Evolutionary conservation across 1,284 basidiomycete genomes (phyloP).

Genomic region (Trametes polyzona): DNA sequence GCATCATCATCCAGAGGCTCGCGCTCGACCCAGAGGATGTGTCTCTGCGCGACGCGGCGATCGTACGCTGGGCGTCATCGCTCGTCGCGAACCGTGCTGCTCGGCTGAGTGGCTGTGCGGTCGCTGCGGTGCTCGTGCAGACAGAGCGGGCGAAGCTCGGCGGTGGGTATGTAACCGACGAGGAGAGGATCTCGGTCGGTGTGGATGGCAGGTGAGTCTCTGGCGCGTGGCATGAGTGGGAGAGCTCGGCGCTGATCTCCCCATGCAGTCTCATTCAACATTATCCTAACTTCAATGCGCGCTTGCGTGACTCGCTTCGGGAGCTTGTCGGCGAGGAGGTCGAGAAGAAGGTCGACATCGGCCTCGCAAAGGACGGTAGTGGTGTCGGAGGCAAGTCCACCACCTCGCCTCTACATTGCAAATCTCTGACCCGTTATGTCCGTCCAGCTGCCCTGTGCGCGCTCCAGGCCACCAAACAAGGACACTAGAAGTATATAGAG

Average conservation of each 20-base stretch:
- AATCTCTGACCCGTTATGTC: neutral
- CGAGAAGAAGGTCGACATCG: conserved; percentile 82
- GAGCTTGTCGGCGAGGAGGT: conserved; percentile 79
- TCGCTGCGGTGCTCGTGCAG: conserved; percentile 86
- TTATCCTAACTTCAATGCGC: conserved; percentile 84
- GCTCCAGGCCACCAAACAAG: conserved; percentile 64
- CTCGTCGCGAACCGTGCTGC: conserved; percentile 86
- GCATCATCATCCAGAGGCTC: conserved; percentile 67
- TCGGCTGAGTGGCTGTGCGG: conserved; percentile 81
- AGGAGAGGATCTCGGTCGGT: conserved; percentile 72
- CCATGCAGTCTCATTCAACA: conserved; percentile 80
- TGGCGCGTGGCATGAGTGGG: neutral
- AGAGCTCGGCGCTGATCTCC: conserved; percentile 1
- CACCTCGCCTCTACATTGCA: neutral
- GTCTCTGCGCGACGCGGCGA: conserved; percentile 71
- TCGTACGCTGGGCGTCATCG: conserved; percentile 81
- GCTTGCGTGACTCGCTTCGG: conserved; percentile 76
- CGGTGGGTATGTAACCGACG: conserved; percentile 45
- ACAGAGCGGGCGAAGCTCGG: conserved; percentile 64
- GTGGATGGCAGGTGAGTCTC: conserved; percentile 81
- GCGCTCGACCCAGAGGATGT: conserved; percentile 57
- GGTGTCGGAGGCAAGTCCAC: conserved; percentile 86
- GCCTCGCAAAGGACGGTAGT: conserved; percentile 95
- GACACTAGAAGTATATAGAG: conserved; percentile 21
- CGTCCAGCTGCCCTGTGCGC: conserved; percentile 75